Base-by-base conservation (phyloP, 495 filamentous ascomycete species). In the Ascodesmis nigricans region DNA sequence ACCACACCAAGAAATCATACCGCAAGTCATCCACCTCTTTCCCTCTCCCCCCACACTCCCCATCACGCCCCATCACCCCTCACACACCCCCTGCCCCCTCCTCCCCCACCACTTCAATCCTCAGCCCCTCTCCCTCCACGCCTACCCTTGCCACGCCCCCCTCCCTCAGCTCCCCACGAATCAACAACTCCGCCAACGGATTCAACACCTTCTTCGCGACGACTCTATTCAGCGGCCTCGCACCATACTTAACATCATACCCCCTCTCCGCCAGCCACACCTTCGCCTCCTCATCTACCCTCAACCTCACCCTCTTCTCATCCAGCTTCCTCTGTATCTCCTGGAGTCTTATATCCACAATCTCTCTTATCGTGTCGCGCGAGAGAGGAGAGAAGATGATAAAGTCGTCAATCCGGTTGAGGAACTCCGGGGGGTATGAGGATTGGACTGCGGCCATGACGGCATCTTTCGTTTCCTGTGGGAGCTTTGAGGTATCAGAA, bases 341-440 rank as follows among this genome's bases (percentile, higher is more conserved):
- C 33, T 64, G 68, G 22, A 95, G 59, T 32, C 87, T 68, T 37
- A 95, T 92, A 45, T 93, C 78, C 31, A 93, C 80, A 34, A 95
- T 95, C 45, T 90, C 87, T 4, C 81, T 61, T 17, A 95, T 67
- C 28, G 87, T 81, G 16, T 66, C 61, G 13, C 63, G 58, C 0
- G 76, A 80, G 2, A 93, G 67, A 5, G 82, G 67, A 49, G 75
- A 76, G 65, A 95, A 95, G 49, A 95, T 61, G 54, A 93, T 92
- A 58, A 95, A 92, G 35, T 90, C 82, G 55, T 95, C 87, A 34
- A 95, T 78, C 4, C 87, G 69, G 55, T 97, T 95, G 34, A 95
- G 64, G 61, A 95, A 97, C 51, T 95, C 84, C 8, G 90, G 87
- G 3, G 83, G 65, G 51, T 93, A 92, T 7, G 59, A 60, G 46